Conservation (phyloP, 495 filamentous ascomycete species). For the Penicillium cataractarum region DNA sequence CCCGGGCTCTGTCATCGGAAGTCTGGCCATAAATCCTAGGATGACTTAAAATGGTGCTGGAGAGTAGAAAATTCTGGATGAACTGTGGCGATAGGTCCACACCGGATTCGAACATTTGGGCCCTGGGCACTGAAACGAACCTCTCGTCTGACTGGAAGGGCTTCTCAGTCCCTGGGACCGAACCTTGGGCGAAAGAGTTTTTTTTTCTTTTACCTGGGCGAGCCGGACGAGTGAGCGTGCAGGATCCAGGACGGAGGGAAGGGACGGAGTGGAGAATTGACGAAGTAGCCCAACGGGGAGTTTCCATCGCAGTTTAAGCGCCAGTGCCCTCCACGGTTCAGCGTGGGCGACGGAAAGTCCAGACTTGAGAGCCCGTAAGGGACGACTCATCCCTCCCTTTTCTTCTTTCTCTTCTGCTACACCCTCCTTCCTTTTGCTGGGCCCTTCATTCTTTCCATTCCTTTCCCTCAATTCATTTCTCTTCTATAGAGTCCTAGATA, state of each 20-base stretch:
- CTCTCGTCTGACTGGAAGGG: slow-evolving; percentile 7
- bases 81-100: slow-evolving; percentile 15
- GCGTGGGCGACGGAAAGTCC: not conserved
- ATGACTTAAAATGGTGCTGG: not conserved
- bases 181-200: slow-evolving; percentile 14
- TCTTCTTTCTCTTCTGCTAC: slow-evolving; percentile 17
- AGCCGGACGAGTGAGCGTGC: not conserved
- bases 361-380: slow-evolving; percentile 14
- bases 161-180: slow-evolving; percentile 2
- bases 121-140: slow-evolving; percentile 2
- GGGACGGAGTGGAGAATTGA: not conserved
- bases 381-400: slow-evolving; percentile 14
- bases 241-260: not conserved
- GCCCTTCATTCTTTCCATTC: slow-evolving; percentile 27
- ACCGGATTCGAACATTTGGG: slow-evolving; percentile 2
- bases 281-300: slow-evolving; percentile 1
- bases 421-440: slow-evolving; percentile 12
- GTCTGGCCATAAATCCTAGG: not conserved
- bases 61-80: slow-evolving; percentile 11
- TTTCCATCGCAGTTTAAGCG: slow-evolving; percentile 17
- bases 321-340: slow-evolving; percentile 13
- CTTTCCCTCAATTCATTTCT: slow-evolving; percentile 29
- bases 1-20: not conserved
- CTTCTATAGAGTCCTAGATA: slow-evolving; percentile 40
- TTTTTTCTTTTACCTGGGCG: not conserved